phyloP scores from a whole-genome alignment of 345 rosid genomes.

The Geranium brycei region DNA sequence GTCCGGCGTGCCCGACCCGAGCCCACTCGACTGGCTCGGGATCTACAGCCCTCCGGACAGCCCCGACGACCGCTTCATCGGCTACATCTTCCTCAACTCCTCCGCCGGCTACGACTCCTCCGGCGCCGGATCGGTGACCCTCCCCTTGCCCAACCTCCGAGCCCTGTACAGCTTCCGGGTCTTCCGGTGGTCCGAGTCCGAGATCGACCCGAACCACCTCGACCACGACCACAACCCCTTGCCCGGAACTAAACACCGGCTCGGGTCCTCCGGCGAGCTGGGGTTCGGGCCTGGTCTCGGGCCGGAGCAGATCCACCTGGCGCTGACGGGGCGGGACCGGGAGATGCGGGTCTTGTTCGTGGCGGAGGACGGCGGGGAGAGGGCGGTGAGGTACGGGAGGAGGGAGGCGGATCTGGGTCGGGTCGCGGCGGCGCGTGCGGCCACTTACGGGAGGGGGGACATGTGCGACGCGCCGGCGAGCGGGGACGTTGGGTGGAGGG shows the following conservation, averaged over 20 bases:
- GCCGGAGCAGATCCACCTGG: conserved; percentile 78
- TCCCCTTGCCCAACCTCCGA: conserved; percentile 67
- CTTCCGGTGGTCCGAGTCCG: conserved; percentile 68
- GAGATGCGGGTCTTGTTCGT: conserved; percentile 91
- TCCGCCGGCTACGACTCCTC: conserved; percentile 46
- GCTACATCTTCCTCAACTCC: conserved; percentile 61
- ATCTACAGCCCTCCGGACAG: conserved; percentile 80
- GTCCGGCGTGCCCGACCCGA: conserved; percentile 61
- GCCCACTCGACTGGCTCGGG: conserved; percentile 78
- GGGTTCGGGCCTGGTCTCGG: conserved; percentile 29
- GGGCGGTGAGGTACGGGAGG: conserved; percentile 56
- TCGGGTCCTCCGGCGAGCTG: conserved; percentile 35
- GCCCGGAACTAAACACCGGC: conserved; percentile 48
- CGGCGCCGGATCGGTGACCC: conserved; percentile 63
- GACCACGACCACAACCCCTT: conserved; percentile 84
- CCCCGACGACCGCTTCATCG: conserved; percentile 49
- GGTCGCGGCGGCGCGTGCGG: conserved; percentile 34
- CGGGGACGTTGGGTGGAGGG: conserved; percentile 63
- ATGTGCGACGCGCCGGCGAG: conserved; percentile 83
- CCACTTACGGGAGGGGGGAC: conserved; percentile 57
- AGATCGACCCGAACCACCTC: conserved; percentile 37
- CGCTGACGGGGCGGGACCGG: conserved; percentile 38
- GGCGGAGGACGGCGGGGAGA: conserved; percentile 44
- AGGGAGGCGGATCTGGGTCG: conserved; percentile 27
- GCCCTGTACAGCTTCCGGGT: conserved; percentile 76